Conservation (phyloP, 805 yeast genomes). For the Kockiozyma suomiensis region DNA sequence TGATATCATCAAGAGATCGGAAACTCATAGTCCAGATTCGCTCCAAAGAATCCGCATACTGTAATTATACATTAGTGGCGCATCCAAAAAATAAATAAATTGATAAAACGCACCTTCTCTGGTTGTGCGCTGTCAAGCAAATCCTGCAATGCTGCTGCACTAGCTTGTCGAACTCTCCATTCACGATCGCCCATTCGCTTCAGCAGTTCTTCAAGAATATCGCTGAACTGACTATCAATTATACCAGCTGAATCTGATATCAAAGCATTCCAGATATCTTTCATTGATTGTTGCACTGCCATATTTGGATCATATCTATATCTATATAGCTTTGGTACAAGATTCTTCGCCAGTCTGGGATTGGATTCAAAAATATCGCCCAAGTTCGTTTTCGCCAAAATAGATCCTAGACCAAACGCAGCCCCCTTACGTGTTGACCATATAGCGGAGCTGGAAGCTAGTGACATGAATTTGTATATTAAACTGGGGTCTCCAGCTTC, state of each 20-base stretch:
- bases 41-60: constrained; percentile 51
- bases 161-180: constrained; percentile 91
- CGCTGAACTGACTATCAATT: constrained; percentile 55
- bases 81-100: background rate
- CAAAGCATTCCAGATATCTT: constrained; percentile 80
- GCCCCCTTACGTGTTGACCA: constrained; percentile 95
- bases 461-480: constrained; percentile 90
- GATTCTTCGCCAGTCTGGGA: constrained; percentile 54
- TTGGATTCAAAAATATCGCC: constrained; percentile 62
- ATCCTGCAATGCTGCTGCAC: constrained; percentile 45
- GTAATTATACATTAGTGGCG: background rate
- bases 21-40: constrained; percentile 87
- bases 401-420: constrained; percentile 89
- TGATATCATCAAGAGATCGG: constrained; percentile 89
- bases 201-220: constrained; percentile 66
- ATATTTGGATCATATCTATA: constrained; percentile 83
- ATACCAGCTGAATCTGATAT: constrained; percentile 58
- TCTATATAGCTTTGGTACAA: constrained; percentile 81
- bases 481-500: constrained; percentile 95
- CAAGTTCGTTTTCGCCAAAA: constrained; percentile 75
- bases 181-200: constrained; percentile 75
- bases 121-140: constrained; percentile 63
- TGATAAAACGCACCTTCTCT: constrained; percentile 47
- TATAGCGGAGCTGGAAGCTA: constrained; percentile 81
- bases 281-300: constrained; percentile 79